Evolutionary conservation across 768 basidiomycete genomes (phyloP).

Genomic region (Russula olivacea): DNA sequence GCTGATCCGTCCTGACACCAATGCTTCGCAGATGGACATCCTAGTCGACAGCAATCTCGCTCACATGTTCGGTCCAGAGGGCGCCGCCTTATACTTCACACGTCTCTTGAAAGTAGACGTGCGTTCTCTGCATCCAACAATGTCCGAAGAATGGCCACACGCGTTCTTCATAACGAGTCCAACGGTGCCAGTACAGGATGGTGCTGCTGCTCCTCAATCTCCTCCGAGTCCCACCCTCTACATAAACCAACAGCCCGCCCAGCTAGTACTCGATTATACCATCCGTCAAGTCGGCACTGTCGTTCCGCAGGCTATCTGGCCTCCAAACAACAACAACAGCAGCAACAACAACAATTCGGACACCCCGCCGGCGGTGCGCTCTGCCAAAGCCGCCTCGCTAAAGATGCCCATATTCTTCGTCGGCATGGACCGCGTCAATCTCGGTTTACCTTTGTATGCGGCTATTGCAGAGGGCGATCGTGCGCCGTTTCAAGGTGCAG

Average conservation of each 20-base stretch:
- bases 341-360: no score
- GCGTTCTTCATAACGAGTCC: constrained; percentile 3
- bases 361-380: not conserved
- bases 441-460: not conserved
- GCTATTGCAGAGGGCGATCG: not conserved
- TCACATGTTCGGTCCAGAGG: constrained; percentile 2
- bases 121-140: not conserved
- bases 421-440: not conserved
- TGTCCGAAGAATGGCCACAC: not conserved
- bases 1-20: not conserved
- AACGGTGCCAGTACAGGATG: no score
- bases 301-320: constrained; percentile 14
- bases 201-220: not conserved
- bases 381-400: not conserved
- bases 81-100: not conserved
- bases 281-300: not conserved
- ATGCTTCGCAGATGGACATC: constrained; percentile 3
- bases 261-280: constrained; percentile 7
- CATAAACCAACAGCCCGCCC: not conserved
- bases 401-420: constrained; percentile 17
- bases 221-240: not conserved
- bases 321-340: not conserved
- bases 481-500: not conserved
- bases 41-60: constrained; percentile 7
- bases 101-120: not conserved